Base-by-base conservation (phyloP, 2,329 filamentous ascomycete genomes). In the Cladosporium sp. region DNA sequence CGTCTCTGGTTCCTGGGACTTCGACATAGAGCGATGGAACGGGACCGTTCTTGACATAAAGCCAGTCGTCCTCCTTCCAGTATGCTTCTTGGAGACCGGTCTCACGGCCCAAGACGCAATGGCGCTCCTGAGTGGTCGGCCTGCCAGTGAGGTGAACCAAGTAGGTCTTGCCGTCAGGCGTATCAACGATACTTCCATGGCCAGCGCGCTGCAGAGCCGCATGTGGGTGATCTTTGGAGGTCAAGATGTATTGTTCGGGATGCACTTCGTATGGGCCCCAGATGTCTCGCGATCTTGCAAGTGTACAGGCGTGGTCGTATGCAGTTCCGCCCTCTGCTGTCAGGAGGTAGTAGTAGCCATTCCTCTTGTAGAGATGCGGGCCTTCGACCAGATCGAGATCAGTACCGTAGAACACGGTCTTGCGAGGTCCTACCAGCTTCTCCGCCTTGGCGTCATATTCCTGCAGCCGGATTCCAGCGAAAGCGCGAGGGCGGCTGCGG, bases 201-300 rank as follows among this genome's bases (percentile, higher is more conserved):
- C 83, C 83, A 0, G 81, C 83, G 59, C 82, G 78, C 69, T 85
- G 80, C 13, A 86, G 78, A 63, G 82, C 81, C 51, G 84, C 82
- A 4, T 80, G 74, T 0, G 78, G 74, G 0, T 81, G 81, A 63
- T 84, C 84, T 30, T 65, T 65, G 14, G 64, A 65, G 3, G 78
- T 84, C 54, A 89, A 76, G 49, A 90, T 80, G 54, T 87, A 80
- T 63, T 86, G 85, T 30, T 65, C 53, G 0, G 87, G 86, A 43
- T 87, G 86, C 1, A 81, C 74, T 69, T 88, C 84, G 75, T 89
- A 91, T 0, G 88, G 87, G 1, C 88, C 88, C 79, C 85, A 87
- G 73, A 73, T 82, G 70, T 63, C 79, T 79, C 60, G 84, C 79
- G 66, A 88, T 77, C 84, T 79, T 60, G 79, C 77, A 2, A 90